Evolutionary conservation across 345 rosid genomes (phyloP), one percentile per base, ranked within the genome.

Genomic region (Eucalyptus lansdowneana): DNA sequence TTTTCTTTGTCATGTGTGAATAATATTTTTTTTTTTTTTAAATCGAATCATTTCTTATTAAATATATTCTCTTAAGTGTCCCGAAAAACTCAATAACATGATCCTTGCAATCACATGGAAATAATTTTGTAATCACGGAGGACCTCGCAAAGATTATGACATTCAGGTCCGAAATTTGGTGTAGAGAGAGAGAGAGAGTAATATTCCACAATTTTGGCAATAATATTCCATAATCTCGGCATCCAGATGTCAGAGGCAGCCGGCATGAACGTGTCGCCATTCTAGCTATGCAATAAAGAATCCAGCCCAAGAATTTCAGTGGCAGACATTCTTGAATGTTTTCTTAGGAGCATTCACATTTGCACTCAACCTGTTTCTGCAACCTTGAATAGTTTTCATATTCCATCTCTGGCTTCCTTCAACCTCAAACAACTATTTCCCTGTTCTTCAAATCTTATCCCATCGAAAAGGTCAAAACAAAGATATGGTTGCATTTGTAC

Each of bases 11-110:
- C 5, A 65, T 7, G 19, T n/a, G 76, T 4, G 34, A 65, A n/a
- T n/a, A 14, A 5, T 65, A n/a, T 65, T 65, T 6, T 62, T 62
- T 34, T 34, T 34, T 34, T 34, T 37, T 37, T n/a, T n/a, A n/a
- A 65, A 14, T 65, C 3, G 2, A 65, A 65, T 65, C 1, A 7
- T 65, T 14, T 29, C 6, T n/a, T n/a, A 65, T 14, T 65, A n/a
- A 62, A 7, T 65, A 65, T n/a, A 65, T n/a, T 14, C 3, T 2
- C 10, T 7, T 14, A 14, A 14, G 76, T n/a, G 44, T 31, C 5
- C 14, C 1, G 2, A 17, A 17, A 16, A 2, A 31, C 42, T 17
- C 4, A 1, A 69, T 34, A 69, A 5, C 44, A 34, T 0, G 9
- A 40, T 76, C 81, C 3, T 76, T 22, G 15, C 7, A 37, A 37